Conservation (phyloP, 192 early-diverging fungal species). For the Coemansia sp. region DNA sequence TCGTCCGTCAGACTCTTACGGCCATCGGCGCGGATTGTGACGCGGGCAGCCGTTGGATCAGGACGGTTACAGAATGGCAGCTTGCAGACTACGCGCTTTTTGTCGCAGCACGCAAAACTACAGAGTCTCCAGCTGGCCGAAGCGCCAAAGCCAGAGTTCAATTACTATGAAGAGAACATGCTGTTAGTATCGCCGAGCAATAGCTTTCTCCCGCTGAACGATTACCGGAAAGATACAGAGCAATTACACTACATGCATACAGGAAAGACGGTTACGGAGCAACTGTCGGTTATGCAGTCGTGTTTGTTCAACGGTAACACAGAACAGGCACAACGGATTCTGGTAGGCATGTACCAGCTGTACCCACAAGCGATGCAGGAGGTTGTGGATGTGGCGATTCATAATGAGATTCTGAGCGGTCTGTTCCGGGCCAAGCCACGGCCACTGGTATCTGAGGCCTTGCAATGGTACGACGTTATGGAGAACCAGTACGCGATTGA, state of each 20-base stretch:
- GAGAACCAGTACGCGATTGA: constrained; percentile 53
- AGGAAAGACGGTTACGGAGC: constrained; percentile 58
- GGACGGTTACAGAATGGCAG: background rate
- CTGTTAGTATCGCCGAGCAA: constrained; percentile 21
- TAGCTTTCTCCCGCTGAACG: constrained; percentile 10
- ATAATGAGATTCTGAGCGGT: constrained; percentile 83
- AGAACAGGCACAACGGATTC: constrained; percentile 70
- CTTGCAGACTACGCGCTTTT: background rate
- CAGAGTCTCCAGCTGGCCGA: constrained; percentile 15
- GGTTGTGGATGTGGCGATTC: constrained; percentile 63
- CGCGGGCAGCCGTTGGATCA: background rate
- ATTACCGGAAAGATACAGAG: constrained; percentile 20
- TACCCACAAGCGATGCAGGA: constrained; percentile 70
- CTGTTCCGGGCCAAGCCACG: constrained; percentile 55
- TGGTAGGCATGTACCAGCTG: constrained; percentile 60
- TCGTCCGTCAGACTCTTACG: constrained; percentile 7
- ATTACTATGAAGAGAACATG: constrained; percentile 14
- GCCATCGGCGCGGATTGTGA: constrained; percentile 2
- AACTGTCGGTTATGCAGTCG: constrained; percentile 75
- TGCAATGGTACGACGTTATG: constrained; percentile 72
- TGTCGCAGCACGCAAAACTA: constrained; percentile 19
- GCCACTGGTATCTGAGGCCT: constrained; percentile 56
- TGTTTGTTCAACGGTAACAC: constrained; percentile 72
- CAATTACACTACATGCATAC: constrained; percentile 38
- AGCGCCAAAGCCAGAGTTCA: constrained; percentile 5